Base-by-base conservation (phyloP, 2,329 filamentous ascomycete species). In the Penicillium sp. region DNA sequence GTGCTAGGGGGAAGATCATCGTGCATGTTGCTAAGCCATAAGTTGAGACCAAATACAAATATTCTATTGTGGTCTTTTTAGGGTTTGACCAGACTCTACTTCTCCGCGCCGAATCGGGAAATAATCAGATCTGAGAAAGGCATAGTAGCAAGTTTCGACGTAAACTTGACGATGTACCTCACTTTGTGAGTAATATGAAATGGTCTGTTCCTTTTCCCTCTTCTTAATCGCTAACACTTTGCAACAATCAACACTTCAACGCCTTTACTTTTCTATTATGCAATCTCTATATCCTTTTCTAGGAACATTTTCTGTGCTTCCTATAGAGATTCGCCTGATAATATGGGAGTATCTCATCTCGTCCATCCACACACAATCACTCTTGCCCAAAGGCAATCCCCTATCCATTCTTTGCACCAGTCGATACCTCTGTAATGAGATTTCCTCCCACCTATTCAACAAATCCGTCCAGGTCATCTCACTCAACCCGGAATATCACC, bases 1-100 rank as follows among this genome's bases (percentile, higher is more conserved):
- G 79, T 38, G 77, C 80, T 2, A 80, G 71, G 56, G 86, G 86
- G 0, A 88, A 88, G 72, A 71, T 88, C 60, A 76, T 88, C 35
- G 63, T 81, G 57, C 69, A 65, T 51, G 69, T 74, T 19, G 50
- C 47, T 33, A 40, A 55, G 22, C 16, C 43, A 5, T 53, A 12
- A 49, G 31, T 12, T 30, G 25, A n/a, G 28, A 26, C 17, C 12
- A 11, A 33, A 33, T 14, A 2, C 10, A 22, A 28, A 17, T 36
- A 16, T 28, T 9, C 14, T 8, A 8, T 26, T 16, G n/a, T 22
- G 17, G 11, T 35, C 19, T 10, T 25, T 25, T 42, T 26, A 26
- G 28, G 28, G 36, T 31, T 50, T 31, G 28, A 3, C 19, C 19
- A 17, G 2, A 42, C 17, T 17, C 0, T 30, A 31, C 14, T 11